A percentile compares a stretch with the other conserved stretches of the same genome.
These are phyloP conservation scores for Barnettozyma botsteinii DNA, from an alignment of 805 yeast genomes.

Conservation along the genomic window DNA sequence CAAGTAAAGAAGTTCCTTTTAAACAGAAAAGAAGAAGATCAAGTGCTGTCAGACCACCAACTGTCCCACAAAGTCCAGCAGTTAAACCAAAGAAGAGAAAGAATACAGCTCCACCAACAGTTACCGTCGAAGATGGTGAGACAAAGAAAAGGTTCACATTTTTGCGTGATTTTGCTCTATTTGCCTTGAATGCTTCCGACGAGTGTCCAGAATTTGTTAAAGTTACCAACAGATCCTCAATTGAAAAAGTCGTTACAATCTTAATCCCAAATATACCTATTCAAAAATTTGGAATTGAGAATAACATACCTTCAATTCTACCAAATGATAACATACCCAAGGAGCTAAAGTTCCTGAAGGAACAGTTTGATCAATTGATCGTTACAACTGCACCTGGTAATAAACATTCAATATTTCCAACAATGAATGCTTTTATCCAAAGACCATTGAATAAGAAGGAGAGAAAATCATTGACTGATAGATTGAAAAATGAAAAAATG, in stretches of 20 bases:
- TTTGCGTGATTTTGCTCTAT: conserved; percentile 26
- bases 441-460: conserved; percentile 56
- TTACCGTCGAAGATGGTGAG: conserved; percentile 31
- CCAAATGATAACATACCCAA: conserved; percentile 1
- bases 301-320: conserved; percentile 3
- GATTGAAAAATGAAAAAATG: conserved; percentile 29
- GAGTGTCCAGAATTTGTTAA: conserved; percentile 42
- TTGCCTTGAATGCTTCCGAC: conserved; percentile 24
- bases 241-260: conserved; percentile 52
- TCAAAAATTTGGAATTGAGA: conserved; percentile 5
- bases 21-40: conserved; percentile 23
- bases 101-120: conserved; percentile 22
- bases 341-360: conserved; percentile 26
- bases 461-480: conserved; percentile 33
- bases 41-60: conserved; percentile 17
- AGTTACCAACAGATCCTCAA: conserved; percentile 39
- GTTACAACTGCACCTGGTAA: conserved; percentile 66
- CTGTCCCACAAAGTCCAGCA: conserved; percentile 5
- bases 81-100: conserved; percentile 30
- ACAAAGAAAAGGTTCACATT: conserved; percentile 14
- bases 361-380: conserved; percentile 37
- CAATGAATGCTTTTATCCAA: conserved; percentile 48
- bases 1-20: not conserved
- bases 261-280: conserved; percentile 47
- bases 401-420: conserved; percentile 47